Percentiles rank a stretch among this genome's conserved stretches.
Evolutionary conservation across 1,284 basidiomycete species (phyloP).

Genomic region (Tilletia walkeri): DNA sequence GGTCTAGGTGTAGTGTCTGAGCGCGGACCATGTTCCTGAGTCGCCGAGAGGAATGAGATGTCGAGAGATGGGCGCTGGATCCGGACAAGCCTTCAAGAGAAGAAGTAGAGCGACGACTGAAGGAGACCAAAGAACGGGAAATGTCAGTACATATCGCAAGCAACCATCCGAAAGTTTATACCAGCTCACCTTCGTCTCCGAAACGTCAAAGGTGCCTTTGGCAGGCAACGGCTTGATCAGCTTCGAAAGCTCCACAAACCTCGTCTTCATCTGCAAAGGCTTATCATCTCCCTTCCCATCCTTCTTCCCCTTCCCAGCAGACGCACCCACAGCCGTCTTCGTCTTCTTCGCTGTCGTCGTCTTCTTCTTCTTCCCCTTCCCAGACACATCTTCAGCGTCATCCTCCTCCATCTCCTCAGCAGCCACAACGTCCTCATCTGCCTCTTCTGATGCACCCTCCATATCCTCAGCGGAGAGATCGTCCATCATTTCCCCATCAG

Average conservation of each 20-base stretch:
- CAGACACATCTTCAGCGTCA: neutral
- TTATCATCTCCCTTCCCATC: conserved; percentile 28
- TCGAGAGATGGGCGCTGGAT: too few relatives aligned
- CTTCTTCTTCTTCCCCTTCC: neutral
- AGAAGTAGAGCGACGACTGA: conserved; percentile 49
- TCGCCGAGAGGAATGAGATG: too few relatives aligned
- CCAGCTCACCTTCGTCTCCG: conserved; percentile 63
- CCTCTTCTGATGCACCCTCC: conserved; percentile 12
- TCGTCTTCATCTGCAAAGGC: conserved; percentile 31
- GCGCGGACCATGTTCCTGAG: too few relatives aligned
- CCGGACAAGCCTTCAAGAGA: conserved; percentile 31
- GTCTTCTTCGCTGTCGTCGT: conserved; percentile 16
- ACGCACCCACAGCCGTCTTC: conserved; percentile 22
- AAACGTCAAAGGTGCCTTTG: conserved; percentile 85
- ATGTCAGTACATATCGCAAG: neutral
- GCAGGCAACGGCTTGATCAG: conserved; percentile 78
- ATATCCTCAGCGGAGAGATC: neutral
- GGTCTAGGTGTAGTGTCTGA: too few relatives aligned
- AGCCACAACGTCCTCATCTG: conserved; percentile 14
- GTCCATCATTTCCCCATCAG: neutral
- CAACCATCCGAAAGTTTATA: too few relatives aligned
- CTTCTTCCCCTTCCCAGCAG: conserved; percentile 5
- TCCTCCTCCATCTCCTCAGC: neutral
- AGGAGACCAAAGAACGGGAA: neutral
- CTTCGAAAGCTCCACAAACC: conserved; percentile 73